A percentile compares a stretch with the other conserved stretches of the same genome.
Conservation (phyloP, 768 basidiomycete genomes). For the Calocera cornea region DNA sequence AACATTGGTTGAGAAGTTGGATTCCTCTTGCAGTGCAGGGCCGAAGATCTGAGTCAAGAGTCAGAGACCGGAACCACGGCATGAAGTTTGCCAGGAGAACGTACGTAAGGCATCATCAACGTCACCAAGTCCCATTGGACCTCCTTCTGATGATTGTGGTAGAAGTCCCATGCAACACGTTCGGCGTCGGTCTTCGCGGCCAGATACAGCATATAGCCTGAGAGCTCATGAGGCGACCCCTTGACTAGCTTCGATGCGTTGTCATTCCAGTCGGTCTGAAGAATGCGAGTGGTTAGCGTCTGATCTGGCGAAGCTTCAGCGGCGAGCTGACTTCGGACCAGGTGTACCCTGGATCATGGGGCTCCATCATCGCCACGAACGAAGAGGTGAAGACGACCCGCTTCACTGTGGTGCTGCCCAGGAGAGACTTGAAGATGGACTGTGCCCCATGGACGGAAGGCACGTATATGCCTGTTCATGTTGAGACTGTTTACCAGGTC, state of each 20-base stretch:
- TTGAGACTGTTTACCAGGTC: slow-evolving; percentile 2
- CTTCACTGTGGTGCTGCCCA: slow-evolving; percentile 15
- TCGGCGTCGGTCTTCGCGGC: slow-evolving; percentile 14
- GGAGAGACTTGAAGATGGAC: slow-evolving; percentile 13
- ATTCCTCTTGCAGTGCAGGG: not conserved
- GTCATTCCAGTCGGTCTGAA: slow-evolving; percentile 21
- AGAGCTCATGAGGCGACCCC: slow-evolving; percentile 15
- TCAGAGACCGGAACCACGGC: not conserved
- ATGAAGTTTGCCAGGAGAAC: not conserved
- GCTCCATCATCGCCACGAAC: slow-evolving; percentile 15
- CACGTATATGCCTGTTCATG: slow-evolving; percentile 11
- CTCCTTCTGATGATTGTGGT: not conserved
- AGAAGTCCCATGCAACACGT: slow-evolving; percentile 8
- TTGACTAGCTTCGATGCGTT: slow-evolving; percentile 14
- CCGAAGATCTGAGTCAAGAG: not conserved
- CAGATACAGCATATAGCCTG: slow-evolving; percentile 15
- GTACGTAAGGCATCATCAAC: not conserved
- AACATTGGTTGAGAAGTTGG: not conserved
- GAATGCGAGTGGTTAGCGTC: not conserved
- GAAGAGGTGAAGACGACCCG: slow-evolving; percentile 20
- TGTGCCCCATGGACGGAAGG: slow-evolving; percentile 18
- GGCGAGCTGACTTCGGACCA: slow-evolving; percentile 8
- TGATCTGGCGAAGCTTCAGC: not conserved
- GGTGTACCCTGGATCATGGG: slow-evolving; percentile 8
- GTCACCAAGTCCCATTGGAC: not conserved